phyloP scores from a whole-genome alignment of 1,139 yeast species.

The Fermentozyma sake region DNA sequence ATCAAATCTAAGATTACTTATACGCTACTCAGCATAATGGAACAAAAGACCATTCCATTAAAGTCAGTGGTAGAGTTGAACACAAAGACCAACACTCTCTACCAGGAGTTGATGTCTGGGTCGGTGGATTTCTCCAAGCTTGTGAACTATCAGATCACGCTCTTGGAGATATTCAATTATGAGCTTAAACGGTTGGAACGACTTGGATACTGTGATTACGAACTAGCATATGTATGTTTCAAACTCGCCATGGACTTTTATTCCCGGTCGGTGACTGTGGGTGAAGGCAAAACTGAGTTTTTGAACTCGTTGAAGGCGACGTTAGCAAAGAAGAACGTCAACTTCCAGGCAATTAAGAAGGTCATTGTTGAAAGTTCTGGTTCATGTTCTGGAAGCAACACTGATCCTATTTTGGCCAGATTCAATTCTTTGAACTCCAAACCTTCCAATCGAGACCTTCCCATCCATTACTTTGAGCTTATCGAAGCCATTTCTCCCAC shows the following conservation, averaged over 20 bases:
- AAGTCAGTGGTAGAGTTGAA: constrained; percentile 6
- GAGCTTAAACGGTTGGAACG: constrained; percentile 24
- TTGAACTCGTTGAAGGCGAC: constrained; percentile 18
- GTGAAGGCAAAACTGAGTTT: constrained; percentile 17
- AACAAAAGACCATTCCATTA: constrained; percentile 1
- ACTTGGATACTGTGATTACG: constrained; percentile 37
- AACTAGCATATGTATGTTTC: constrained; percentile 30
- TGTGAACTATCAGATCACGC: constrained; percentile 24
- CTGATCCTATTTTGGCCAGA: constrained; percentile 15
- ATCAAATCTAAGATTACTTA: too few relatives aligned
- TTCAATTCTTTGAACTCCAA: constrained; percentile 8
- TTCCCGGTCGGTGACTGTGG: constrained; percentile 11
- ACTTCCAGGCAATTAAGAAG: constrained; percentile 7
- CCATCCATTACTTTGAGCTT: too few relatives aligned
- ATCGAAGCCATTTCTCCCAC: constrained; percentile 23
- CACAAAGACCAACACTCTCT: constrained; percentile 4
- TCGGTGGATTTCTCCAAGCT: constrained; percentile 11
- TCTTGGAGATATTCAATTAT: constrained; percentile 33
- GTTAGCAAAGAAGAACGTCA: constrained; percentile 14
- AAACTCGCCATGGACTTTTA: constrained; percentile 13
- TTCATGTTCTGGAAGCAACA: too few relatives aligned
- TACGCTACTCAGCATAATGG: constrained; percentile 1
- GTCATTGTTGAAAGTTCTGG: too few relatives aligned
- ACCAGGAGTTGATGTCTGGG: constrained; percentile 1
- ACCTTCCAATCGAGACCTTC: constrained; percentile 6